A percentile compares a stretch with the other conserved stretches of the same genome.
phyloP scores from a whole-genome alignment of 2,329 filamentous ascomycete species.

The Clarireedia monteithiana region DNA sequence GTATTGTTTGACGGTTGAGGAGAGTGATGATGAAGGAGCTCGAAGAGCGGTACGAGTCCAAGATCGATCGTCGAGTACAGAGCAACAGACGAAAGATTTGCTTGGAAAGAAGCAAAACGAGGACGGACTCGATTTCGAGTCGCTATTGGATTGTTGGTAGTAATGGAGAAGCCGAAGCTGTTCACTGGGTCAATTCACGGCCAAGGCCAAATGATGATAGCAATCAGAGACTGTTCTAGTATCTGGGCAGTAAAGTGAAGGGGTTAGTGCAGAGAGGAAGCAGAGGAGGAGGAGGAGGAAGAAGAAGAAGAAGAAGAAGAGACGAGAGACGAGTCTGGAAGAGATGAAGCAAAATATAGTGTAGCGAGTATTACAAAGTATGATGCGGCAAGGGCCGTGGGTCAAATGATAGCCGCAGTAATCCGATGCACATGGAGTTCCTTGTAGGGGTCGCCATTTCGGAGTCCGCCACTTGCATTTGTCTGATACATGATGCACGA shows the following conservation, averaged over 20 bases:
- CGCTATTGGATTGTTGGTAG: too few species aligned
- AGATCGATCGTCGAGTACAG: neutral
- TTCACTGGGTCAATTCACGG: conserved; percentile 1
- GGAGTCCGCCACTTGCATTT: neutral
- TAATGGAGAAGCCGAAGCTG: neutral
- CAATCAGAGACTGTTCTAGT: conserved; percentile 5
- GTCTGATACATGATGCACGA: neutral
- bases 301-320: neutral
- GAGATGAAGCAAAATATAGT: conserved; percentile 4
- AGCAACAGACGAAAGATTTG: neutral
- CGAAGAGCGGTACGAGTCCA: neutral
- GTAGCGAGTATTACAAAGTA: neutral
- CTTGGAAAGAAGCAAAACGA: neutral
- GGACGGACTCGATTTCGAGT: too few species aligned
- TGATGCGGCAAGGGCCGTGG: neutral
- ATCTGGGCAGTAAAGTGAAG: neutral
- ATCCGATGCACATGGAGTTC: neutral
- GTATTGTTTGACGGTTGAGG: conserved; percentile 12
- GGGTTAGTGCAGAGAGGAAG: neutral
- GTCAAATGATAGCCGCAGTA: neutral
- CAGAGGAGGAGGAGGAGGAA: neutral
- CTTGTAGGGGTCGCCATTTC: too few species aligned
- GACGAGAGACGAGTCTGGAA: neutral
- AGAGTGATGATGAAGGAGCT: neutral
- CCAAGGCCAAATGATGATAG: conserved; percentile 1